Base-by-base conservation (phyloP, 1,139 yeast genomes). In the Geotrichum europaeum region DNA sequence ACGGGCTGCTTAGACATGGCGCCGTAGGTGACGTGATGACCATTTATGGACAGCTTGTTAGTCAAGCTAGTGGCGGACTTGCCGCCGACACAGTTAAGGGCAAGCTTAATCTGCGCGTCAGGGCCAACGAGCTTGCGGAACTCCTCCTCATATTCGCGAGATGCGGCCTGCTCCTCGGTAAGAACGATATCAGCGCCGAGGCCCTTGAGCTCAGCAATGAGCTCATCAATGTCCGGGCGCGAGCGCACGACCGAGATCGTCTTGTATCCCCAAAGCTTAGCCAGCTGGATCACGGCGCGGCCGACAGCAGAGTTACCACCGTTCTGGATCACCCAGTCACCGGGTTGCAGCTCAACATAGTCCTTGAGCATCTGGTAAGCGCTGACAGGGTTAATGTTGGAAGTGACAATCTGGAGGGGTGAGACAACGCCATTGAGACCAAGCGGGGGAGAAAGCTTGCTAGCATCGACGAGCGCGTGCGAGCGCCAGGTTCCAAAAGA, bases 1-100 rank as follows among this genome's bases (percentile, higher is more conserved):
- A 95, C 95, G 2, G 99, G 99, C 75, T 90, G 94, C 79, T 86
- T 85, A 5, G 98, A 89, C 99, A 94, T 94, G 56, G 97, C 99
- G 34, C 99, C 99, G 72, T 94, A 94, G 0, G 99, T 91, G 68
- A 89, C 84, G 79, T 94, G 79, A 65, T 87, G 80, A 1, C 84
- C 85, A 36, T 91, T 89, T 64, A 83, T 80, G 58, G 82, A 84
- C 65, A 94, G 80, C 71, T 91, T 91, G 66, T 97, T 81, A 9
- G 96, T 94, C 67, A 94, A 79, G 52, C 86, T 85, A 1, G 96
- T 80, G 51, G 91, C 82, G 49, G 90, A 86, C 66, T 87, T 82
- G 36, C 99, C 99, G 58, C 99, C 97, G 54, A 94, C 95, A 70
- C 97, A 89, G 75, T 95, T 94, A 65, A 94, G 79, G 1, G 90